phyloP scores from a whole-genome alignment of 345 rosid species.

The Acer negundo region DNA sequence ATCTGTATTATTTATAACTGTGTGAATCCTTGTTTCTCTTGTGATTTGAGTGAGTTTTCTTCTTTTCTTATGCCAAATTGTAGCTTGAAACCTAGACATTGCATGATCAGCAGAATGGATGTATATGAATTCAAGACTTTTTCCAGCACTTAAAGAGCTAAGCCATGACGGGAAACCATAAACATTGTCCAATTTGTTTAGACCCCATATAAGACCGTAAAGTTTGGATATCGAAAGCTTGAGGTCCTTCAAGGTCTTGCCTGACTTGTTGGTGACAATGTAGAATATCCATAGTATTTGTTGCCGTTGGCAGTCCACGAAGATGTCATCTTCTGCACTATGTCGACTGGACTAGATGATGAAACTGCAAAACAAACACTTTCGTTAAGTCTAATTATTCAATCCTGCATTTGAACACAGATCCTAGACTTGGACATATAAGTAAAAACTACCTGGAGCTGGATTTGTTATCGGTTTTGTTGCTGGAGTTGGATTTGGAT shows the following conservation, averaged over 20 bases:
- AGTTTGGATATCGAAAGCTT: slow-evolving; percentile 74
- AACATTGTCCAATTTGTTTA: slow-evolving; percentile 50
- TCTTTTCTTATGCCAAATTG: slow-evolving; percentile 55
- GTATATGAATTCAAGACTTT: slow-evolving; percentile 86
- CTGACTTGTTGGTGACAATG: slow-evolving; percentile 71
- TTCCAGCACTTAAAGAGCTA: slow-evolving; percentile 63
- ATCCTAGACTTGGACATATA: not conserved
- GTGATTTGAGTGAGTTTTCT: slow-evolving; percentile 16
- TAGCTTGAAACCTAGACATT: slow-evolving; percentile 69
- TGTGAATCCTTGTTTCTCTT: slow-evolving; percentile 10
- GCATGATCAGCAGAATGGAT: slow-evolving; percentile 78
- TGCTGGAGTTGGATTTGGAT: slow-evolving; percentile 47
- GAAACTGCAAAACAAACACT: slow-evolving; percentile 39
- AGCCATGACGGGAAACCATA: slow-evolving; percentile 83
- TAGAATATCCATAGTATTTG: slow-evolving; percentile 82
- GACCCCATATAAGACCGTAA: slow-evolving; percentile 96
- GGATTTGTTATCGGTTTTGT: slow-evolving; percentile 53
- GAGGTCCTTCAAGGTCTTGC: slow-evolving; percentile 59
- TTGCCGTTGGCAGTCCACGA: slow-evolving; percentile 77
- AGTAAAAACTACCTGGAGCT: slow-evolving; percentile 52
- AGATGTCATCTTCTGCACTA: slow-evolving; percentile 71
- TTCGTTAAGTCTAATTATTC: slow-evolving; percentile 2
- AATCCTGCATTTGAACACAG: not conserved
- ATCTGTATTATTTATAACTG: slow-evolving; percentile 35
- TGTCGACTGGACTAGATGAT: slow-evolving; percentile 58